Evolutionary conservation across 345 rosid species (phyloP), one percentile per base, ranked within the genome.

Genomic region (Pistacia vera): DNA sequence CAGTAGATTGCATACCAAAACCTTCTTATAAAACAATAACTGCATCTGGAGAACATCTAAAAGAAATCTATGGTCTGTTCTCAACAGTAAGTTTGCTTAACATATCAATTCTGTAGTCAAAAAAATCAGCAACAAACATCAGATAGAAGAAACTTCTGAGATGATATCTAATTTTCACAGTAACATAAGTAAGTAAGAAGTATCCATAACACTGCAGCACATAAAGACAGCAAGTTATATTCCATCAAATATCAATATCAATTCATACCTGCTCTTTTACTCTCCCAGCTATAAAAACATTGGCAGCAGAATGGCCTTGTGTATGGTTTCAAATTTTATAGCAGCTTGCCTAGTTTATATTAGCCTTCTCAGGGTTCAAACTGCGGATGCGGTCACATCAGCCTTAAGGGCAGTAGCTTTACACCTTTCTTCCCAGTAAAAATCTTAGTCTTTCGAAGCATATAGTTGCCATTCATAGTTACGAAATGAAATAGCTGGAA

Each of bases 401-500:
- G 87, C 84, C 49, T 76, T 75, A 35, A 85, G 90, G 30, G 84
- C 85, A 3, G 75, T n/a, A 35, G 90, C 91, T 71, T 84, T 83
- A 14, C 90, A 83, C 13, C 82, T 51, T 69, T 67, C 85, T 74
- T 83, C 90, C 70, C 90, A 83, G 3, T 78, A 69, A 2, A 33
- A 54, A 66, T 82, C 86, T 20, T 79, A 5, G 91, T 81, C 77
- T 86, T 80, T 81, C 85, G 35, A 89, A 89, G 57, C 91, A 89
- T 74, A 69, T 71, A 30, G 82, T 78, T 49, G 90, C 90, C 89
- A 84, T 86, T 75, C 83, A 75, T 77, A 89, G 57, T 84, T 86
- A 17, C 68, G 63, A n/a, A n/a, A n/a, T 41, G 72, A 52, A 87
- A 83, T 44, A 89, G 86, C 91, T 89, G 83, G 71, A 71, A 46